Evolutionary conservation across 257 asterid genomes (phyloP).

Genomic region (Haberlea rhodopensis): DNA sequence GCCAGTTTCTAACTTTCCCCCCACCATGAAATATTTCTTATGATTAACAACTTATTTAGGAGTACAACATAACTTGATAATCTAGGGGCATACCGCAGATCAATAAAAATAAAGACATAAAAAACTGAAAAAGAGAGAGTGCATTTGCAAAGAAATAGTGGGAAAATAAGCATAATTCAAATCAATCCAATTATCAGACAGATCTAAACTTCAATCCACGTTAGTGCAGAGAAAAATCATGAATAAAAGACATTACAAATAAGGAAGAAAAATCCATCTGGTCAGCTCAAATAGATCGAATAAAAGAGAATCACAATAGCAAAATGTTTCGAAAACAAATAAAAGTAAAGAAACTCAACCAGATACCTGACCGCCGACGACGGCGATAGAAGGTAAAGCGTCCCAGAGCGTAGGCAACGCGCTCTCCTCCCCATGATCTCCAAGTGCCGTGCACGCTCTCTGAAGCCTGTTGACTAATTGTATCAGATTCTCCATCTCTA

Average conservation of each 20-base stretch:
- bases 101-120: neutral
- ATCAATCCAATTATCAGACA: conserved; percentile 11
- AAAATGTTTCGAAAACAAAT: neutral
- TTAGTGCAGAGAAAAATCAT: conserved; percentile 20
- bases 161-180: conserved; percentile 11
- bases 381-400: conserved; percentile 92
- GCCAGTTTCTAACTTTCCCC: neutral
- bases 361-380: conserved; percentile 91
- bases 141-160: neutral
- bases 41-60: neutral
- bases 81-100: neutral
- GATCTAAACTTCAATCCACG: conserved; percentile 26
- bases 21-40: neutral
- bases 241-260: neutral
- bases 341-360: conserved; percentile 6
- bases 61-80: neutral
- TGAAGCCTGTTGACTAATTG: conserved; percentile 83
- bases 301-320: neutral
- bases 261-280: neutral
- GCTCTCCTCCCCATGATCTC: conserved; percentile 88
- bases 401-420: conserved; percentile 97
- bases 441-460: conserved; percentile 95
- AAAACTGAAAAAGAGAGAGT: neutral
- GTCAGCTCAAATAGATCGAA: conserved; percentile 26
- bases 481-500: conserved; percentile 78